Evolutionary conservation across 176 grass and related monocot species (phyloP).

Genomic region (Juncus inflexus): DNA sequence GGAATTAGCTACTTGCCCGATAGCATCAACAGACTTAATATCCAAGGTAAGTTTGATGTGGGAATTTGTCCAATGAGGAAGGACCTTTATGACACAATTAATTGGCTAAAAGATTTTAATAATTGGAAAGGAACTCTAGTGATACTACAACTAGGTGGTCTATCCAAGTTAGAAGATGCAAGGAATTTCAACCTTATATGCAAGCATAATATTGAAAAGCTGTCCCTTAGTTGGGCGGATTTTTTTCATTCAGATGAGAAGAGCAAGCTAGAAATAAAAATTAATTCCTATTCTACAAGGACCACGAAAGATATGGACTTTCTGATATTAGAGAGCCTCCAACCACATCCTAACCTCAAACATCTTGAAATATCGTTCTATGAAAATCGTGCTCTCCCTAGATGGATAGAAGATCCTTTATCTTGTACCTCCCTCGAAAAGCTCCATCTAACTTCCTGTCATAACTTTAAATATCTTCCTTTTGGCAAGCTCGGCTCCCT

Average conservation of each 20-base stretch:
- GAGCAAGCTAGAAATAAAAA: background rate
- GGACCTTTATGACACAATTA: background rate
- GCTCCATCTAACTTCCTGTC: background rate
- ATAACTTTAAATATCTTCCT: background rate
- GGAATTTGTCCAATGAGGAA: background rate
- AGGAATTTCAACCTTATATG: background rate
- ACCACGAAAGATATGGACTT: background rate
- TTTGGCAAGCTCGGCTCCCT: background rate
- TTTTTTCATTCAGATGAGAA: background rate
- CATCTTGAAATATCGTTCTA: conserved; percentile 15
- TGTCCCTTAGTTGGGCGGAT: conserved; percentile 1
- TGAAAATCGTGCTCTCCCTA: conserved; percentile 13
- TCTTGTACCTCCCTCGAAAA: conserved; percentile 17
- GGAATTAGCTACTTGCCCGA: background rate
- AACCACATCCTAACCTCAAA: conserved; percentile 21
- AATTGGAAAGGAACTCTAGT: conserved; percentile 17
- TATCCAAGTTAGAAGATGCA: background rate
- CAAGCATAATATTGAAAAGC: conserved; percentile 11
- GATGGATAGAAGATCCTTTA: conserved; percentile 20
- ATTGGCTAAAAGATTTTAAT: conserved; percentile 21
- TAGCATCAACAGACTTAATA: conserved; percentile 1
- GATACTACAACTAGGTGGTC: conserved; percentile 7
- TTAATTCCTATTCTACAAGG: background rate
- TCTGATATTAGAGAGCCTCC: conserved; percentile 8
- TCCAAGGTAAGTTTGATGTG: background rate